Conservation (phyloP, 108 stramenopile genomes). For the Heterococcus sp. region DNA sequence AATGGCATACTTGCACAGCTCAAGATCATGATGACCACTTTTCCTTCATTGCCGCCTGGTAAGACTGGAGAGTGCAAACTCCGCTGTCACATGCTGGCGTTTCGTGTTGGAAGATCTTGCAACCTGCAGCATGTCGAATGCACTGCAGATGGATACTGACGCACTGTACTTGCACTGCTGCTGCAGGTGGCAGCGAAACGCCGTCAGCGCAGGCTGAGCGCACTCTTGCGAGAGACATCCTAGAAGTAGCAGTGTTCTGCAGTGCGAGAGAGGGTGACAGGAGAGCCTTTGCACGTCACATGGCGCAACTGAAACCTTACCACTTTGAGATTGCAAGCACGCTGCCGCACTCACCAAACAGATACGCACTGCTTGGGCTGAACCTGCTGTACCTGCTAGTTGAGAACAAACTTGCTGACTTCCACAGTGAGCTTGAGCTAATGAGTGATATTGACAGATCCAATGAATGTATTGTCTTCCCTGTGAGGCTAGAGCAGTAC, state of each 20-base stretch:
- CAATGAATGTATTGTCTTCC: conserved; percentile 42
- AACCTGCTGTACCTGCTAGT: conserved; percentile 56
- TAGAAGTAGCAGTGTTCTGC: conserved; percentile 35
- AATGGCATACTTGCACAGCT: no score
- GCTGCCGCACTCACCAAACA: conserved; percentile 36
- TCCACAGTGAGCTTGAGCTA: conserved; percentile 59
- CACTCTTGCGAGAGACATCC: conserved; percentile 30
- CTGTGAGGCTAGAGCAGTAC: conserved; percentile 51
- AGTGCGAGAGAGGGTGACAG: conserved; percentile 35
- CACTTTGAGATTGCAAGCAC: conserved; percentile 25
- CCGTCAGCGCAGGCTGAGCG: conserved; percentile 22
- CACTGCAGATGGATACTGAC: no score
- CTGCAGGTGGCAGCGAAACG: conserved; percentile 9
- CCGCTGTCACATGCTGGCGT: no score
- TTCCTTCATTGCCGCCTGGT: no score
- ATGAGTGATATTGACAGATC: conserved; percentile 40
- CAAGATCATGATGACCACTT: no score
- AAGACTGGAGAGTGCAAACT: no score
- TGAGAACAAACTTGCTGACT: conserved; percentile 57
- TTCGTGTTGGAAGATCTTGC: no score
- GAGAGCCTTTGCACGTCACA: conserved; percentile 33
- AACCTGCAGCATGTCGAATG: no score
- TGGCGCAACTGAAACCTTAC: conserved; percentile 50
- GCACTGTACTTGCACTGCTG: no score
- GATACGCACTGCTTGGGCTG: conserved; percentile 43